These are phyloP conservation scores for Amauroascus niger DNA, from an alignment of 2,329 filamentous ascomycete species.

Conservation along the genomic window DNA sequence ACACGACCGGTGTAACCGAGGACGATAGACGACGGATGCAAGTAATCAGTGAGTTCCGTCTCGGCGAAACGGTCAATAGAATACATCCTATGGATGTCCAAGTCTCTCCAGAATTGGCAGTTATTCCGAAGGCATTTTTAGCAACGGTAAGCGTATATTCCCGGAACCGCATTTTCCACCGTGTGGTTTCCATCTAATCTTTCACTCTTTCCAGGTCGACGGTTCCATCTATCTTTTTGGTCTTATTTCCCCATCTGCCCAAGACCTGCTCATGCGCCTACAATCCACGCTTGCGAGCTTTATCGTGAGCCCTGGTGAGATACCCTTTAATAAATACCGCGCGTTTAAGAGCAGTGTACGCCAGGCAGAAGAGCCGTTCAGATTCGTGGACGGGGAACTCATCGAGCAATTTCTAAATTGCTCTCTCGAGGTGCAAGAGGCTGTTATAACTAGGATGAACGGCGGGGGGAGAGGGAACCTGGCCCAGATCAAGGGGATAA, in stretches of 20 bases:
- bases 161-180: background rate
- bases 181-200: background rate
- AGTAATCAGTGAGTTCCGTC: slow-evolving; percentile 66
- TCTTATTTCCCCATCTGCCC: slow-evolving; percentile 59
- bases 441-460: slow-evolving; percentile 43
- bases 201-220: slow-evolving; percentile 55
- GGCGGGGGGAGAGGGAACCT: slow-evolving; percentile 45
- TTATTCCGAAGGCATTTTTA: slow-evolving; percentile 75
- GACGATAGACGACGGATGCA: slow-evolving; percentile 64
- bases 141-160: slow-evolving; percentile 59
- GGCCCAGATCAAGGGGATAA: slow-evolving; percentile 52
- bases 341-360: slow-evolving; percentile 65
- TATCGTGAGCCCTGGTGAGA: slow-evolving; percentile 59
- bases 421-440: slow-evolving; percentile 48
- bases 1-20: slow-evolving; percentile 59
- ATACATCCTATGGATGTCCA: slow-evolving; percentile 66
- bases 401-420: slow-evolving; percentile 75
- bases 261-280: slow-evolving; percentile 72
- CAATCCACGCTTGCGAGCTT: slow-evolving; percentile 60
- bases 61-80: slow-evolving; percentile 89
- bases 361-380: slow-evolving; percentile 63
- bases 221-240: slow-evolving; percentile 87
- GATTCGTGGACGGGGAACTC: slow-evolving; percentile 88
- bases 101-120: slow-evolving; percentile 53
- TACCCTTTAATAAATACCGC: slow-evolving; percentile 71